A percentile compares a stretch with the other conserved stretches of the same genome.
Conservation (phyloP, 2,329 filamentous ascomycete species). For the Alternaria sp. region DNA sequence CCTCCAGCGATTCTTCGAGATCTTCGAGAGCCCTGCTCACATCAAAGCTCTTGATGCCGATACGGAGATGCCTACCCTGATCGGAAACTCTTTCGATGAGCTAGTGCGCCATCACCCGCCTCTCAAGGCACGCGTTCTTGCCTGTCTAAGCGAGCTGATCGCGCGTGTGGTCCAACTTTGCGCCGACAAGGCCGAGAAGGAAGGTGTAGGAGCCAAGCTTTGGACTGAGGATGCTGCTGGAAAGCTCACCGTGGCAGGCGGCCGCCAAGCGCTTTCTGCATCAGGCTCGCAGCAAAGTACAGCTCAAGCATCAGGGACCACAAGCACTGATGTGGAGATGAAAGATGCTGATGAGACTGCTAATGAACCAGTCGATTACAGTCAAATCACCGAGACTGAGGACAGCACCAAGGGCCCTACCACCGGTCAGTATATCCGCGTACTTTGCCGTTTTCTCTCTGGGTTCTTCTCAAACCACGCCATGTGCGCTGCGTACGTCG, state of each 20-base stretch:
- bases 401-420: conserved; percentile 58
- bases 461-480: conserved; percentile 77
- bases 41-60: conserved; percentile 83
- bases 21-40: conserved; percentile 93
- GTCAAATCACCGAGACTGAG: conserved; percentile 56
- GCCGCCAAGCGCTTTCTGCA: conserved; percentile 53
- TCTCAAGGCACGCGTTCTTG: conserved; percentile 79
- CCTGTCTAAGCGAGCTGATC: conserved; percentile 88
- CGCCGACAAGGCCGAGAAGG: conserved; percentile 69
- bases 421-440: conserved; percentile 73
- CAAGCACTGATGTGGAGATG: conserved; percentile 66
- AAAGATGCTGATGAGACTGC: conserved; percentile 52
- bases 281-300: conserved; percentile 46
- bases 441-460: conserved; percentile 76
- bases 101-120: conserved; percentile 90
- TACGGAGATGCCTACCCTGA: conserved; percentile 70
- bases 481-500: conserved; percentile 76
- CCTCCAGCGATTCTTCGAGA: conserved; percentile 86
- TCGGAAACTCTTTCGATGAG: conserved; percentile 91
- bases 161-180: conserved; percentile 79
- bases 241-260: conserved; percentile 65
- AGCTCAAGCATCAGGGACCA: conserved; percentile 16
- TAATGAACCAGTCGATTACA: conserved; percentile 38
- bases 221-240: conserved; percentile 67
- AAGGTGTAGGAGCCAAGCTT: conserved; percentile 80